Conservation (phyloP, 495 filamentous ascomycete species). For the Cudoniella acicularis region DNA sequence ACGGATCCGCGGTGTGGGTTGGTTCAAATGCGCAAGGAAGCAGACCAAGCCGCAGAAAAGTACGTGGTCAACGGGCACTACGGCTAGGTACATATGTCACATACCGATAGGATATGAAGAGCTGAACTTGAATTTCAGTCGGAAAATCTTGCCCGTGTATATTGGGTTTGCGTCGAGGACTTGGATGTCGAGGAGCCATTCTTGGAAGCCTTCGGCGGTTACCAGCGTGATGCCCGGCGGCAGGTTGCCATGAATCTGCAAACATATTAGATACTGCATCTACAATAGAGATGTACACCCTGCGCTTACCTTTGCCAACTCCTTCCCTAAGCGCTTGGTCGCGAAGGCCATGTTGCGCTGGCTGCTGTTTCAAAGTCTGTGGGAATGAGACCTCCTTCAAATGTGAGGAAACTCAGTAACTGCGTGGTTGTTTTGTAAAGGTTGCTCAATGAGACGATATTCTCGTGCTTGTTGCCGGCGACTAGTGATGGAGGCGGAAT, state of each 20-base stretch:
- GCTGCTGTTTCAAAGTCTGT: neutral
- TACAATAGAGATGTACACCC: neutral
- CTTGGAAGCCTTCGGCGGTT: constrained; percentile 72
- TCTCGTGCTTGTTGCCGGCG: too few species aligned
- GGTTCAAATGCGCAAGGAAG: neutral
- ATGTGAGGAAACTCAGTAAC: too few species aligned
- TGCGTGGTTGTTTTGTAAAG: too few species aligned
- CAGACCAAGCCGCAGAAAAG: neutral
- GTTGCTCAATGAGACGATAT: too few species aligned
- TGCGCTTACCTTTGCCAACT: constrained; percentile 44
- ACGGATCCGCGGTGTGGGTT: too few species aligned
- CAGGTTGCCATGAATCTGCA: constrained; percentile 49
- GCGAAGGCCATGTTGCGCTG: constrained; percentile 24
- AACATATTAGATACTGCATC: neutral
- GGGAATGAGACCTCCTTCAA: neutral
- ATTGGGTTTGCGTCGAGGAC: constrained; percentile 91
- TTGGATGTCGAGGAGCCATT: constrained; percentile 91
- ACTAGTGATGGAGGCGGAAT: too few species aligned
- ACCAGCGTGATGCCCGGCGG: constrained; percentile 77
- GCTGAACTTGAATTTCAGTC: constrained; percentile 83
- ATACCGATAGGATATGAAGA: constrained; percentile 86
- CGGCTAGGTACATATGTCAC: neutral
- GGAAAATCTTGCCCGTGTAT: constrained; percentile 74
- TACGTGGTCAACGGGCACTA: neutral
- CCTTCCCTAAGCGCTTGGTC: constrained; percentile 47